phyloP scores from a whole-genome alignment of 352 stramenopile species.

The Pythium plurisporium region DNA sequence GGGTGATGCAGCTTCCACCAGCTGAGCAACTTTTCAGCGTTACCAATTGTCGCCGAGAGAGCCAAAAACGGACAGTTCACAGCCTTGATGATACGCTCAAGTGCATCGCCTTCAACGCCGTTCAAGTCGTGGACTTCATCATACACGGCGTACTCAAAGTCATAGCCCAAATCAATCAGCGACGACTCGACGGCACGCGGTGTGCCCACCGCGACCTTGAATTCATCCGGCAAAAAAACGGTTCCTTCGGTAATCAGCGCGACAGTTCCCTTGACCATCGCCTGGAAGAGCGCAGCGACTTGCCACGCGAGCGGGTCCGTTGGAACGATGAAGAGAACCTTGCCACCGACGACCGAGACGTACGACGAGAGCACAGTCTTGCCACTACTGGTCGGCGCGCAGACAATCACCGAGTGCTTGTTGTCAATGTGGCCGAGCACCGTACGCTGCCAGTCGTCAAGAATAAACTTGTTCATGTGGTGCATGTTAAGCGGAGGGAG shows the following conservation, averaged over 20 bases:
- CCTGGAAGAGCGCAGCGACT: slow-evolving; percentile 97
- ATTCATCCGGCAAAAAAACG: slow-evolving; percentile 73
- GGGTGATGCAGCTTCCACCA: slow-evolving; percentile 93
- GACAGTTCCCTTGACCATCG: slow-evolving; percentile 96
- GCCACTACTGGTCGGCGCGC: slow-evolving; percentile 95
- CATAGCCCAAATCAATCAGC: slow-evolving; percentile 85
- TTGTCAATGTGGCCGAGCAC: slow-evolving; percentile 95
- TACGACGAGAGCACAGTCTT: slow-evolving; percentile 94
- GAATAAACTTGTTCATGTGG: slow-evolving; percentile 91
- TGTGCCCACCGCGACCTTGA: slow-evolving; percentile 94
- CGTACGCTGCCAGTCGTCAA: slow-evolving; percentile 97
- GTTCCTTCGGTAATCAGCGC: slow-evolving; percentile 93
- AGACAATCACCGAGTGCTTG: slow-evolving; percentile 95
- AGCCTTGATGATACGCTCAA: slow-evolving; percentile 95
- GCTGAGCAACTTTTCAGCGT: slow-evolving; percentile 89
- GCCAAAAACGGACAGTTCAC: slow-evolving; percentile 96
- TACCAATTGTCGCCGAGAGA: slow-evolving; percentile 98
- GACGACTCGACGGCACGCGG: slow-evolving; percentile 93
- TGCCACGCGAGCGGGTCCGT: slow-evolving; percentile 98
- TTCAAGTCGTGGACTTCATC: slow-evolving; percentile 99
- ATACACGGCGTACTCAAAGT: slow-evolving; percentile 98
- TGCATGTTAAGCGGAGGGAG: slow-evolving; percentile 86
- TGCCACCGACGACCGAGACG: slow-evolving; percentile 72
- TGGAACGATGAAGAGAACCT: slow-evolving; percentile 89
- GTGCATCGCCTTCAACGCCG: slow-evolving; percentile 93